Evolutionary conservation across 2,329 filamentous ascomycete species (phyloP), one percentile per base, ranked within the genome.

Genomic region (Zalaria obscura): DNA sequence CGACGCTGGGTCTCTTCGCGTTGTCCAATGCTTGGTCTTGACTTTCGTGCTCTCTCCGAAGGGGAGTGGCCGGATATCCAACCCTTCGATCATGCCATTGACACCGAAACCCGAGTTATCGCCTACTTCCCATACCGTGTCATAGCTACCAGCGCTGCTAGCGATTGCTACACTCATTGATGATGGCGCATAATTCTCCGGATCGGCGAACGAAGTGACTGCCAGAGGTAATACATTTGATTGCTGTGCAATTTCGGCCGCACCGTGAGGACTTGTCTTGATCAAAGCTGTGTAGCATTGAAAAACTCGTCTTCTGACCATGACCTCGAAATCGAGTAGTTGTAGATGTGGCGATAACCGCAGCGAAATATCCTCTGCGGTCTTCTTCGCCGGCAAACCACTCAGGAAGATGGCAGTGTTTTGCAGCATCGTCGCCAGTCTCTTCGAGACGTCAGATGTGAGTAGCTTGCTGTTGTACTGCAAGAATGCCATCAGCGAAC

Each of bases 91-190:
- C 25, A 96, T 67, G 1, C 88, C 85, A 6, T 85, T 93, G 10
- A 98, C 80, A 3, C 93, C 91, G 59, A 94, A 96, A 1, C 88
- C 89, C 52, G 80, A 88, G 55, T 96, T 96, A 58, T 98, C 91
- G 5, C 80, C 83, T 5, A 94, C 76, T 47, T 96, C 89, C 91
- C 91, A 98, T 33, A 98, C 76, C 1, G 79, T 88, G 53, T 98
- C 91, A 54, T 96, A 95, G 3, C 78, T 83, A 4, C 84, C 86
- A 1, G 87, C 84, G 10, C 88, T 84, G 50, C 81, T 91, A 11
- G 89, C 89, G 53, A 98, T 95, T 0, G 88, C 86, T 9, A 85
- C 83, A 54, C 89, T 93, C 38, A 96, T 60, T 2, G 87, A 89
- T 52, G 78, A 89, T 10, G 84, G 80, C 0, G 78, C 78, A 55